Evolutionary conservation across 192 early-diverging fungal genomes (phyloP), one percentile per base, ranked within the genome.

Genomic region (Irineochytrium annulatum): DNA sequence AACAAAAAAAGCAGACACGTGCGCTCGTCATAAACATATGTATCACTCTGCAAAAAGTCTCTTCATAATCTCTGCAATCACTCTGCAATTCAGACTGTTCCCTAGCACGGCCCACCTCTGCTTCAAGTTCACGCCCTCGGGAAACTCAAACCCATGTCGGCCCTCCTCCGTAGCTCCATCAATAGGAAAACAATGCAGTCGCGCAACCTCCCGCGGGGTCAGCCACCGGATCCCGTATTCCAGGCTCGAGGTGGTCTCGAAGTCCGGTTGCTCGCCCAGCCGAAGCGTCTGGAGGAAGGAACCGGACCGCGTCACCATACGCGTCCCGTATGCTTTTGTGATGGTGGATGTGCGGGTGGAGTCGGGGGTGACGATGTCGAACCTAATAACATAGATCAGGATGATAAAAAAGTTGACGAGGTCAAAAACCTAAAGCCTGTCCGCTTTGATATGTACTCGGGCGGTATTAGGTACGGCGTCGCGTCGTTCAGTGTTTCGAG

Each of bases 61-160:
- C 29, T 60, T 75, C 72, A 95, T 85, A 56, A 98, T 64, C 52
- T 84, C 75, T 0, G 86, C 74, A 0, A 96, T 90, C 0, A 96
- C 85, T 43, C 74, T 81, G 41, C 91, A 87, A 58, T 89, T 98
- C 19, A 98, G 78, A 31, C 88, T 91, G 63, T 98, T 98, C 1
- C 95, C 95, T 11, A 98, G 69, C 31, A 93, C 77, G n/a, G 85
- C 72, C 60, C 92, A 96, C 43, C 77, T 67, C 65, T 98, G 95
- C 57, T 82, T 86, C 16, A 80, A 53, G 1, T 78, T 86, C 14
- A 85, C 83, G 2, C 55, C 60, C 2, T 52, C 63, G 0, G 93
- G 93, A 39, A 96, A 93, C n/a, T 67, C 63, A 43, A 98, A 88
- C 22, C 52, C 41, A 41, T 69, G 64, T 8, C 28, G 19, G 16